Base-by-base conservation (phyloP, 257 asterid genomes). In the Scutellaria barbata region DNA sequence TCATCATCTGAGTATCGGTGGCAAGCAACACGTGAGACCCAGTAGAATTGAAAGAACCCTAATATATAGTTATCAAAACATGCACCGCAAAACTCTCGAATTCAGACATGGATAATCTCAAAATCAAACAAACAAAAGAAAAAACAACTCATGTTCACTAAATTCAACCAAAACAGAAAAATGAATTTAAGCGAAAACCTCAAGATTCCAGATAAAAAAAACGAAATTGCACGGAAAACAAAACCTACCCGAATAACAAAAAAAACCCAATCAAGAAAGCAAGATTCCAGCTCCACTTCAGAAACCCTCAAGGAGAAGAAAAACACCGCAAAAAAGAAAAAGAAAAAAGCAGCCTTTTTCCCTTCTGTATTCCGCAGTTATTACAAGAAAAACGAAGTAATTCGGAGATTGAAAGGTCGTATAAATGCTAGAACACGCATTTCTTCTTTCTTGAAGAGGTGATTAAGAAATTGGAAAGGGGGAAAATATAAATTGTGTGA, bases 241-340 rank as follows among this genome's bases (percentile, higher is more conserved):
- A 52, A 66, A 78, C 61, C 12, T 47, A 83, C 85, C 84, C 52
- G 70, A 71, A 57, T 18, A 35, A 11, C 57, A 62, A 66, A 73
- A n/a, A n/a, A 1, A 43, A 47, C 52, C 79, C 80, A 75, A 79
- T 73, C 70, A 52, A 35, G 37, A 45, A 60, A 60, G 50, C 75
- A 42, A 61, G 33, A 47, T 41, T 79, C 54, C 73, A 70, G 80
- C 69, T 77, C 76, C 75, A 59, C 33, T 63, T 68, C 56, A 75
- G 35, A 60, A 62, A 58, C 20, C 45, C 52, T 12, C 69, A 4
- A 42, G 20, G 39, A 42, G 68, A 17, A 63, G 0, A 52, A 45
- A 37, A 68, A 46, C 43, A 17, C 64, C 48, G 55, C n/a, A n/a
- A 13, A 16, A 46, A 17, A 14, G 12, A 6, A 11, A 48, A 33